These are phyloP conservation scores for Basipetospora chlamydospora DNA, from an alignment of 2,329 filamentous ascomycete genomes.

Conservation along the genomic window DNA sequence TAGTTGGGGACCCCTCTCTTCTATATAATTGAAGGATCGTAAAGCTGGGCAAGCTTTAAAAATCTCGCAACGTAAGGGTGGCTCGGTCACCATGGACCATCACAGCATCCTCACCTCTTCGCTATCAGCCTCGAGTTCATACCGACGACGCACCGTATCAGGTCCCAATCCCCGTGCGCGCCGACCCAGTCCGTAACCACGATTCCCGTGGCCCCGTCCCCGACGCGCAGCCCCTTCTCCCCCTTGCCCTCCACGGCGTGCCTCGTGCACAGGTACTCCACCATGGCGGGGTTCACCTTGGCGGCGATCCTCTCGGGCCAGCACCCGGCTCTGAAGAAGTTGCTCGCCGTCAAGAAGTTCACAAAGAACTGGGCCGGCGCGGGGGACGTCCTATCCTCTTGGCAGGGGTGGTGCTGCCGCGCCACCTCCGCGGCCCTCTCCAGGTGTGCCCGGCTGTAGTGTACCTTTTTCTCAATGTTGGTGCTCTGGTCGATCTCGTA, in stretches of 20 bases:
- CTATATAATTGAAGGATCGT: too few species aligned
- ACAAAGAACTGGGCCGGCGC: constrained; percentile 54
- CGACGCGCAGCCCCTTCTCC: constrained; percentile 34
- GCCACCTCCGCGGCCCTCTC: constrained; percentile 47
- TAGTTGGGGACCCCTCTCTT: too few species aligned
- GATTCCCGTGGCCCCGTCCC: constrained; percentile 69
- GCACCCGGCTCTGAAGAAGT: constrained; percentile 83
- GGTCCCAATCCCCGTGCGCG: constrained; percentile 73
- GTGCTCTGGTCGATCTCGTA: constrained; percentile 69
- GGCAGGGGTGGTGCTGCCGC: too few species aligned
- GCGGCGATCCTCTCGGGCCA: constrained; percentile 90
- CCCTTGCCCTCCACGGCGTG: constrained; percentile 40
- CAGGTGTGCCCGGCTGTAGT: constrained; percentile 59
- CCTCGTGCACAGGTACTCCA: constrained; percentile 45
- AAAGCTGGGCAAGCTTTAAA: too few species aligned
- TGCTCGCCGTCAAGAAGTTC: constrained; percentile 83
- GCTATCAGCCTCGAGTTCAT: constrained; percentile 65
- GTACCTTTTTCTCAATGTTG: constrained; percentile 70
- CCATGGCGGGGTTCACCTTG: constrained; percentile 66
- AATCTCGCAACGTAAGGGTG: too few species aligned
- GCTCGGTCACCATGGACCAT: too few species aligned
- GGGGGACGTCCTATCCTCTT: too few species aligned
- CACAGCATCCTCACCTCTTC: constrained; percentile 12
- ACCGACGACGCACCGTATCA: constrained; percentile 73
- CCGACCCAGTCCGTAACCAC: constrained; percentile 94